Evolutionary conservation across 1,284 basidiomycete genomes (phyloP), one percentile per base, ranked within the genome.

Genomic region (Melampsora occidentalis): DNA sequence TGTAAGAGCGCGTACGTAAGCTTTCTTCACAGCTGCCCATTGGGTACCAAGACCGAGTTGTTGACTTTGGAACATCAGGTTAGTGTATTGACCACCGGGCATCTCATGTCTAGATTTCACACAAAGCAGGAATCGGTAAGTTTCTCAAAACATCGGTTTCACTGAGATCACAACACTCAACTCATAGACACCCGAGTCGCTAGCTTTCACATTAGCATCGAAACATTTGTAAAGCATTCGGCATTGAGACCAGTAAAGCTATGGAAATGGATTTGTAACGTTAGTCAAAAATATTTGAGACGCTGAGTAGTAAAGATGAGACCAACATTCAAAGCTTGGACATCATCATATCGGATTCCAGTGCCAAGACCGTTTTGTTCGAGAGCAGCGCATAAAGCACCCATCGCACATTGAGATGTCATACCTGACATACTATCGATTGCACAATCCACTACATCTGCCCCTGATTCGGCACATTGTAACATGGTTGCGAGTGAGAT

Each of bases 91-190:
- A 7, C 95, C 96, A 84, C 97, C 97, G 71, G 97, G 97, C 97
- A 99, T 99, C 86, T 99, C 95, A 86, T 99, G 97, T 83, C 96
- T 95, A 83, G 98, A 99, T 78, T 98, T 95, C 85, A 92, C 94
- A 63, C 93, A 96, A 84, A 96, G 93, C 51, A 46, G 62, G 7
- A 10, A 59, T 39, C 2, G 46, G 66, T 65, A 67, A 77, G 59
- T 22, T 53, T 28, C 18, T 25, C 46, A 25, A 76, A 62, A n/a
- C 10, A 16, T 25, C 20, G 46, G 18, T 39, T 28, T 28, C 25
- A 48, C 53, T 42, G n/a, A 25, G 22, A n/a, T 31, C 28, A 22
- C 18, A 25, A 28, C 4, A 68, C 72, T 75, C 53, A 63, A 75
- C 72, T 75, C 72, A 33, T 75, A 75, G 28, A 75, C 72, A 25